Evolutionary conservation across 345 rosid species (phyloP).

Genomic region (Salix caprea): DNA sequence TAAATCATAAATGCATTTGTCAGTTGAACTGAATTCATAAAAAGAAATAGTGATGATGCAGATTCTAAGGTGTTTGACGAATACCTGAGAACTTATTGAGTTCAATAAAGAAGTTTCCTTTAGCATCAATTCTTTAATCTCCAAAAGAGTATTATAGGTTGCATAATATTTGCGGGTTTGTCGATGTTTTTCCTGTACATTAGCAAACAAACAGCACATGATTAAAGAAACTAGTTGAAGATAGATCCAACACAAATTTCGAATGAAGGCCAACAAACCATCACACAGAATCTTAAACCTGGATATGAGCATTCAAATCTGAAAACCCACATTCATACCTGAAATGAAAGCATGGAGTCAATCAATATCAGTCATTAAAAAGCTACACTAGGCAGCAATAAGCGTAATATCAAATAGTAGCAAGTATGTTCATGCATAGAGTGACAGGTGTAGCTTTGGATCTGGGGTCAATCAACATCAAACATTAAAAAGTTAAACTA

Average conservation of each 20-base stretch:
- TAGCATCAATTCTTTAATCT: conserved; percentile 78
- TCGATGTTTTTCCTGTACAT: conserved; percentile 62
- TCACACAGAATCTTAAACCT: conserved; percentile 37
- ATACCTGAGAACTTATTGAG: conserved; percentile 79
- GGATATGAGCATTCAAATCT: conserved; percentile 71
- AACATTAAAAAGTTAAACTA: no score
- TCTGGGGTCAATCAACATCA: no score
- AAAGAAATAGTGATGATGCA: not conserved
- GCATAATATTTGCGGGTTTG: conserved; percentile 77
- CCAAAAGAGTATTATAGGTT: conserved; percentile 77
- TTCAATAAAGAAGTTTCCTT: conserved; percentile 78
- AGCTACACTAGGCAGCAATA: not conserved
- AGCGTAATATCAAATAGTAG: not conserved
- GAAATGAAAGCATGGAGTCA: conserved; percentile 20
- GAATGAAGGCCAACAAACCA: not conserved
- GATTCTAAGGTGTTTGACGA: conserved; percentile 1
- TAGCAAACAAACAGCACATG: conserved; percentile 15
- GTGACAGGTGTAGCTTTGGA: not conserved
- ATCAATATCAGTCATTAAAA: not conserved
- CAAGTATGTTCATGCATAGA: not conserved
- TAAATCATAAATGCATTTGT: not conserved
- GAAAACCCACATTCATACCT: conserved; percentile 76
- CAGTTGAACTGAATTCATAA: not conserved
- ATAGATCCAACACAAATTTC: not conserved
- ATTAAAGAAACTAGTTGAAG: not conserved